Base-by-base conservation (phyloP, 331 rosid species). In the Rosa hybrid region DNA sequence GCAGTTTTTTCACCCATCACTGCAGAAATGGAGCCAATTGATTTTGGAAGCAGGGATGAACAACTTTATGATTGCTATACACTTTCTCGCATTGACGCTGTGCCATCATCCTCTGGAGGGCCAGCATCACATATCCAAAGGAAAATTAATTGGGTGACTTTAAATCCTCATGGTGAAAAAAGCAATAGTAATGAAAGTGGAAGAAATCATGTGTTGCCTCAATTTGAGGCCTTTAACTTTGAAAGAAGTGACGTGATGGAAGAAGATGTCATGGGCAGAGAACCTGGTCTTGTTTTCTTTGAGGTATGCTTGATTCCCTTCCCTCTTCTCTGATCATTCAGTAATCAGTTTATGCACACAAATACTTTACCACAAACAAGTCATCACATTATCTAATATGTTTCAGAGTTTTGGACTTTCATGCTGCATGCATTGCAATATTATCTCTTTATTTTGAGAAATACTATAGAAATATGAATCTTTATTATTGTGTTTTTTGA, bases 1-100 rank as follows among this genome's bases (percentile, higher is more conserved):
- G 94, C 99, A 5, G 97, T 93, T 62, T 95, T 92, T 84, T 93
- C 99, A 78, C 98, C 99, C 49, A 85, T 91, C 77, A 93, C 97
- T 34, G 98, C 94, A 4, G 90, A 91, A 88, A 95, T 95, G 94
- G 99, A 95, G 83, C 96, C 98, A 30, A 90, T 95, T 86, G 99
- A 93, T 39, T 69, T 89, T 64, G 88, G 98, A 80, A 84, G 63
- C 59, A 88, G 34, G 81, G 81, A 87, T 71, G 97, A 91, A 84
- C 85, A 90, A 68, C 83, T 95, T n/a, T 95, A 86, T 20, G 98
- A 95, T 82, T 95, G 98, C 87, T 95, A 90, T 85, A 95, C 92
- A 54, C 82, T 89, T 82, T 90, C 99, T 54, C 77, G 74, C 75
- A 81, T 95, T 63, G 91, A 90, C 84, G 89, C 78, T 38, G 80